These are phyloP conservation scores for Pseudocercospora vitis DNA, from an alignment of 2,329 filamentous ascomycete species.

Conservation along the genomic window DNA sequence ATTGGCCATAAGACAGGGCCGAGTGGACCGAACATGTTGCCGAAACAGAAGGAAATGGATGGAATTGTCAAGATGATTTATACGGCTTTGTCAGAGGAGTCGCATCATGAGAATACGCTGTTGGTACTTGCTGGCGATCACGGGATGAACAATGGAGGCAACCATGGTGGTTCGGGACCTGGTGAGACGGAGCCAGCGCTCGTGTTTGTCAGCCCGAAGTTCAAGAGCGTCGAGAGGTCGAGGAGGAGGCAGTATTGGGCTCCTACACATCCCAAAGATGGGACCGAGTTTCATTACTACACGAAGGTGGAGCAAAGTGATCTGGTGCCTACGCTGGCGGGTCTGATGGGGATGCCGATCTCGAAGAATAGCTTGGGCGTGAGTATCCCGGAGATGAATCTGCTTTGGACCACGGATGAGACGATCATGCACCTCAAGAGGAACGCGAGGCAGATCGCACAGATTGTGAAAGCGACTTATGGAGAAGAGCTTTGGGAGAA, in stretches of 20 bases:
- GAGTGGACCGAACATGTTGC: slow-evolving; percentile 78
- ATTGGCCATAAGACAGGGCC: slow-evolving; percentile 97
- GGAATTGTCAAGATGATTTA: slow-evolving; percentile 74
- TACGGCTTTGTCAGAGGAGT: slow-evolving; percentile 66
- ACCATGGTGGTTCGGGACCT: slow-evolving; percentile 89
- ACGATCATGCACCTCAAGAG: slow-evolving; percentile 66
- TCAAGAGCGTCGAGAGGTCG: slow-evolving; percentile 20
- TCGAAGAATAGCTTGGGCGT: slow-evolving; percentile 88
- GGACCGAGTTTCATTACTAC: slow-evolving; percentile 77
- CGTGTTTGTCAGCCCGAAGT: slow-evolving; percentile 59
- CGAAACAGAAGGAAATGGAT: slow-evolving; percentile 95
- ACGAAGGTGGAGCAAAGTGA: slow-evolving; percentile 88
- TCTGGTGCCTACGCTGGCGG: slow-evolving; percentile 83
- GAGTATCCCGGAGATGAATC: slow-evolving; percentile 75
- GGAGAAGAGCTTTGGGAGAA: slow-evolving; percentile 32
- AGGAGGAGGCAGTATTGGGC: slow-evolving; percentile 29
- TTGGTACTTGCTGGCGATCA: slow-evolving; percentile 90
- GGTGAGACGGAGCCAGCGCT: slow-evolving; percentile 93
- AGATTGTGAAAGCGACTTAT: slow-evolving; percentile 74
- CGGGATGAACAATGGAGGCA: slow-evolving; percentile 99
- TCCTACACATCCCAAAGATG: slow-evolving; percentile 60
- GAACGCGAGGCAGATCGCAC: slow-evolving; percentile 79
- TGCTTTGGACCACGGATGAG: slow-evolving; percentile 61
- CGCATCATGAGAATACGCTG: slow-evolving; percentile 74
- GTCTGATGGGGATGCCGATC: slow-evolving; percentile 80